Conservation (phyloP, 176 grass and related monocot genomes). For the Puccinellia tenuiflora region DNA sequence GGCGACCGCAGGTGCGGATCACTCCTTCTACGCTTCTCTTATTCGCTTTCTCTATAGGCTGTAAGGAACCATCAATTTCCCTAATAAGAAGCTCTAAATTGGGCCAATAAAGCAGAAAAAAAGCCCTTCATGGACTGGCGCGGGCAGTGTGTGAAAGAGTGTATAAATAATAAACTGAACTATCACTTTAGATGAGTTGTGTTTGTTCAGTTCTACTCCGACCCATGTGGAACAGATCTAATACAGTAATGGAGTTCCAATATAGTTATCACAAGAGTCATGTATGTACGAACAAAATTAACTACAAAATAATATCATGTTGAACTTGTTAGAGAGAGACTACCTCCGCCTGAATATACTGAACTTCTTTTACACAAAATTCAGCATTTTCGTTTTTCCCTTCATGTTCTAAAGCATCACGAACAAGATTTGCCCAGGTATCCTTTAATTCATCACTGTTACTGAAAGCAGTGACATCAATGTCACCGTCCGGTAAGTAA, state of each 20-base stretch:
- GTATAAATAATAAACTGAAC: not conserved
- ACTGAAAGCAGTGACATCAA: conserved; percentile 86
- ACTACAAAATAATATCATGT: not conserved
- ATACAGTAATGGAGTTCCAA: not conserved
- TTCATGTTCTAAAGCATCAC: conserved; percentile 80
- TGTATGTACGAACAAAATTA: not conserved
- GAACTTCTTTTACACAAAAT: conserved; percentile 88
- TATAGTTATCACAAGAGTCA: not conserved
- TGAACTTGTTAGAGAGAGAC: not conserved
- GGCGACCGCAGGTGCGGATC: too few relatives aligned
- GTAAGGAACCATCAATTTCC: not conserved
- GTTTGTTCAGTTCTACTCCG: not conserved
- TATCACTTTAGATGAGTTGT: conserved; percentile 7
- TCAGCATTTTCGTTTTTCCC: conserved; percentile 76
- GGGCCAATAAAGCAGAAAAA: not conserved
- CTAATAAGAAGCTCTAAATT: not conserved
- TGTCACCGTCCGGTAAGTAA: conserved; percentile 97
- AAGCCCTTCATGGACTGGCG: not conserved
- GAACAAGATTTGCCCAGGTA: conserved; percentile 70
- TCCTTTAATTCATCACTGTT: conserved; percentile 70
- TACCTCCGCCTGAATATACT: conserved; percentile 99
- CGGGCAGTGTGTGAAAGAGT: not conserved
- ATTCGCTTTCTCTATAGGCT: too few relatives aligned
- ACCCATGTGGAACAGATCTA: not conserved
- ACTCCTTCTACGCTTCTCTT: too few relatives aligned